These are phyloP conservation scores for Malassezia caprae DNA, from an alignment of 1,284 basidiomycete genomes.

Conservation along the genomic window DNA sequence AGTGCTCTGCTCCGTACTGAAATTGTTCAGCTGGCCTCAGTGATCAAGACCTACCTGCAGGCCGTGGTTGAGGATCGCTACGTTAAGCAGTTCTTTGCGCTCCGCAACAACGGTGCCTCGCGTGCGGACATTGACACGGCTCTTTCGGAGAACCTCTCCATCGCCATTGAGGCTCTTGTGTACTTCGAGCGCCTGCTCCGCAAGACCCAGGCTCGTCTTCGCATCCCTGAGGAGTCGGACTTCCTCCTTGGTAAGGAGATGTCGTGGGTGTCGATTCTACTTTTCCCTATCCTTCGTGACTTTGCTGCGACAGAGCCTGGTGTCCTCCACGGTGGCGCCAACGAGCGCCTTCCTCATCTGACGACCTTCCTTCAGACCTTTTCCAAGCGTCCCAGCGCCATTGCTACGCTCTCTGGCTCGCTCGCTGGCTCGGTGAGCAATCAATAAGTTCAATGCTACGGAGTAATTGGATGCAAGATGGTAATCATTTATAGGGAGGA, in stretches of 20 bases:
- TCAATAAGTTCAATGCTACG: neutral
- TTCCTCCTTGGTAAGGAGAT: conserved; percentile 5
- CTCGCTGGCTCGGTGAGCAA: conserved; percentile 7
- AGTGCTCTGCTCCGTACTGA: conserved; percentile 4
- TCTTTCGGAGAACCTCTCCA: neutral
- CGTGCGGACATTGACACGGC: conserved; percentile 8
- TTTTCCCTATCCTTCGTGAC: conserved; percentile 18
- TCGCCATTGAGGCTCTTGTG: conserved; percentile 5
- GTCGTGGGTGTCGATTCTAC: conserved; percentile 11
- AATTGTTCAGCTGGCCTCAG: conserved; percentile 1
- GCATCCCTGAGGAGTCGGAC: neutral
- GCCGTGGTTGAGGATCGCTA: conserved; percentile 9
- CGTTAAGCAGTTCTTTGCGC: conserved; percentile 17
- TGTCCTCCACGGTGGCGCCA: conserved; percentile 2
- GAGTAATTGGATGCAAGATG: neutral
- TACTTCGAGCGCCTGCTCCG: conserved; percentile 9
- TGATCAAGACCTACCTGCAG: conserved; percentile 4
- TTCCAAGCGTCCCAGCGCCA: conserved; percentile 10
- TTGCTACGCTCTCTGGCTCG: neutral
- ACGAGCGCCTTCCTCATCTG: conserved; percentile 9
- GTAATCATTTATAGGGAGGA: too few species aligned
- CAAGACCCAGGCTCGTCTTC: conserved; percentile 2
- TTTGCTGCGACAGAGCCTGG: conserved; percentile 8
- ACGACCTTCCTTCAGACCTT: conserved; percentile 9
- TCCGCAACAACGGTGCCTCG: conserved; percentile 16